Base-by-base conservation (phyloP, 345 rosid species). In the Chamaenerion angustifolium region DNA sequence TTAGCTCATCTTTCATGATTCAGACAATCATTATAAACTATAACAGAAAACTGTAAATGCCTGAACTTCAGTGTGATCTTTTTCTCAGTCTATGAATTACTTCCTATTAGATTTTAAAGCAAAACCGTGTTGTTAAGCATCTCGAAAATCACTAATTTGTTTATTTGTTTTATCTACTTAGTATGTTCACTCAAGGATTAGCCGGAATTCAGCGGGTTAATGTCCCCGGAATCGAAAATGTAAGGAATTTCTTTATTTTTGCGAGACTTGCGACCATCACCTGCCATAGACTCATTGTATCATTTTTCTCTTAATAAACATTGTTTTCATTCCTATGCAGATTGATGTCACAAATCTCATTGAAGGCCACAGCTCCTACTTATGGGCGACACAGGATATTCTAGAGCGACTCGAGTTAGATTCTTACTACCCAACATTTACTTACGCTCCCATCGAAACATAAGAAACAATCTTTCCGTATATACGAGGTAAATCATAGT, bases 361-460 rank as follows among this genome's bases (percentile, higher is more conserved):
- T 10, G 87, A 84, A 65, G 98, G 98, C 47, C 98, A 92, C 70
- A 75, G 96, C 35, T 80, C 98, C 10, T 87, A 92, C 63, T 66
- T 92, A 11, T 84, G 95, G 96, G 76, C 79, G 3, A 76, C 98
- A 0, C 70, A 75, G 56, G 68, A 71, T 70, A 78, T 90, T 43
- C 57, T 90, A 57, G 90, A 81, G 31, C 80, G 67, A 45, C 95
- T 92, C 49, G 98, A 92, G 42, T 68, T 87, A 63, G 96, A 87
- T 45, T 65, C 81, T 9, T 92, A 78, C 58, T 87, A 70, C 59
- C 93, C 93, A 42, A 80, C 81, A 62, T 90, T 78, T 51, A 74
- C 59, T 18, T 71, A 57, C 74, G 43, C 68, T 16, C 46, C 31
- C 42, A 18, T 10, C 10, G 43, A 42, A 48, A 51, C 55, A 53